A percentile compares a stretch with the other conserved stretches of the same genome.
Evolutionary conservation across 2,329 filamentous ascomycete species (phyloP).

Genomic region (Apiospora marii): DNA sequence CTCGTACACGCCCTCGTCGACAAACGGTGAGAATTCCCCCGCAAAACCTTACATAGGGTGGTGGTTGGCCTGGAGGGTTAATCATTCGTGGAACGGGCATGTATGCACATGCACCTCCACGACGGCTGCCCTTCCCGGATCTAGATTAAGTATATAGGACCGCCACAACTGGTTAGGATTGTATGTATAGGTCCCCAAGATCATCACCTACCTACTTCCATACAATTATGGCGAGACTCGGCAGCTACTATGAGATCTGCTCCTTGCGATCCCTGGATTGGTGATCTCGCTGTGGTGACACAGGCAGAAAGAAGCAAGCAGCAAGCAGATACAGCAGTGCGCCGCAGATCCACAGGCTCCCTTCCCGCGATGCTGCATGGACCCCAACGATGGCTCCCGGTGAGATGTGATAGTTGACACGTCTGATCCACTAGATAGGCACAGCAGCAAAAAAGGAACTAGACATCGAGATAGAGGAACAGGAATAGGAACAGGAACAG

Average conservation of each 20-base stretch:
- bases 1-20: neutral
- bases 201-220: neutral
- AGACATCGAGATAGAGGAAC: neutral
- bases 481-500: neutral
- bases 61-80: neutral
- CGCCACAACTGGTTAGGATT: neutral
- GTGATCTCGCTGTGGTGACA: slow-evolving; percentile 6
- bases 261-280: neutral
- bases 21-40: neutral
- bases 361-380: slow-evolving; percentile 4
- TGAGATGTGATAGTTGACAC: slow-evolving; percentile 11
- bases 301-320: slow-evolving; percentile 15
- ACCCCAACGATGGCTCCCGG: neutral
- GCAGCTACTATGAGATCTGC: neutral
- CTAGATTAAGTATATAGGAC: too few relatives aligned
- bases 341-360: neutral
- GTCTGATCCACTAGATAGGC: neutral
- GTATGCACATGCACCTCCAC: neutral
- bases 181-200: neutral
- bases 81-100: slow-evolving; percentile 1
- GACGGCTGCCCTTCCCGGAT: neutral
- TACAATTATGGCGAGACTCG: neutral
- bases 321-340: slow-evolving; percentile 4
- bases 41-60: neutral
- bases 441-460: neutral